phyloP scores from a whole-genome alignment of 192 early-diverging fungal genomes.

The Martensiomyces pterosporus region DNA sequence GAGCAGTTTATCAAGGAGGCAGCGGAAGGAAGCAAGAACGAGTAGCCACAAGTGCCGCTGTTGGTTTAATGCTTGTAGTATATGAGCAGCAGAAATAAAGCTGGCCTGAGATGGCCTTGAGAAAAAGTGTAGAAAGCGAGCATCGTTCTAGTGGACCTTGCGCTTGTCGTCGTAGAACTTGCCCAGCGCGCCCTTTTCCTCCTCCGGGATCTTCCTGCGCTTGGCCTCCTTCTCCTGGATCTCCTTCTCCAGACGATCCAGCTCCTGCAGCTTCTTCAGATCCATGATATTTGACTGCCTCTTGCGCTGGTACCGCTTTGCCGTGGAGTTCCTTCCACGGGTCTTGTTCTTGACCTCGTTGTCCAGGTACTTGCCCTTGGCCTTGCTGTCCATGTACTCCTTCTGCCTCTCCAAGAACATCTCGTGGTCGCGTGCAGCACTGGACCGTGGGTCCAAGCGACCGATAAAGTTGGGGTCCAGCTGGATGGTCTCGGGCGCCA shows the following conservation, averaged over 20 bases:
- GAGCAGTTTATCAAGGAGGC: constrained; percentile 1
- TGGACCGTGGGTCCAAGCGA: constrained; percentile 63
- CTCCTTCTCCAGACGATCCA: constrained; percentile 31
- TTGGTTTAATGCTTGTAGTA: too few relatives aligned
- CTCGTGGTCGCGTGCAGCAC: constrained; percentile 14
- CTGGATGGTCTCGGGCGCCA: constrained; percentile 90
- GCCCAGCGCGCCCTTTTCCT: constrained; percentile 35
- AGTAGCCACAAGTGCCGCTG: too few relatives aligned
- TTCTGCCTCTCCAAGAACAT: constrained; percentile 4
- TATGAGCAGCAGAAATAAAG: too few relatives aligned
- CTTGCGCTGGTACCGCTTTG: constrained; percentile 71
- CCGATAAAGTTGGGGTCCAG: constrained; percentile 82
- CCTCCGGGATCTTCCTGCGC: constrained; percentile 24
- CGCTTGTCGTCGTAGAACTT: constrained; percentile 40
- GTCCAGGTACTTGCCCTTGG: constrained; percentile 28
- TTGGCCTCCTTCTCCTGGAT: constrained; percentile 12
- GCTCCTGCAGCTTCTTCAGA: constrained; percentile 45
- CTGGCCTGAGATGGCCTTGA: neutral
- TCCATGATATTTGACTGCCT: constrained; percentile 82
- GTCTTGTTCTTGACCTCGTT: constrained; percentile 37
- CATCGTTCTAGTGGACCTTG: constrained; percentile 1
- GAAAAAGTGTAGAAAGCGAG: neutral
- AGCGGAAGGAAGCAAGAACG: neutral
- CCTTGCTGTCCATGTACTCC: constrained; percentile 24
- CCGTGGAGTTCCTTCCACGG: constrained; percentile 57